Base-by-base conservation (phyloP, 176 grass and related monocot genomes). In the Bonia amplexicaulis region DNA sequence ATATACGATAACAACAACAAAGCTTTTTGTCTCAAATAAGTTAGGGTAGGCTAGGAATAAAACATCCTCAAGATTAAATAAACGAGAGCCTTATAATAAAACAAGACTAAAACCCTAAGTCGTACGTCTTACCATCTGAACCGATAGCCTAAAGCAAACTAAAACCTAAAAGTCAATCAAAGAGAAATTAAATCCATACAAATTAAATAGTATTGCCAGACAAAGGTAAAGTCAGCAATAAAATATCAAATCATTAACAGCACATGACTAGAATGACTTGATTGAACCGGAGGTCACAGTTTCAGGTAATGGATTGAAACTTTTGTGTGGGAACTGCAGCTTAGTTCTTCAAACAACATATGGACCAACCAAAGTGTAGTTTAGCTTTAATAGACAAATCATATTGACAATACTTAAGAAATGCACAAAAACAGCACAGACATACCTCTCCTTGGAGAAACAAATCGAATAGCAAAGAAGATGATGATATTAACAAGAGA, bases 401-500 rank as follows among this genome's bases (percentile, higher is more conserved):
- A 13, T 6, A 74, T 49, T 68, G 61, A 42, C 41, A 31, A 66
- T 33, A 73, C 23, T 73, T 79, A 47, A 20, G 41, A 23, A 81
- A 74, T 66, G 58, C 72, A 60, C 33, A 67, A 73, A 55, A 26
- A 63, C 59, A 66, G 47, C 37, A 58, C 3, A 40, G 77, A 10
- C 41, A 74, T 93, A 98, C 95, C 93, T 92, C 80, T 86, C 90
- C 74, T 89, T 85, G 93, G 85, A 92, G 84, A 44, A 89, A 71
- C 57, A 81, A 95, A 92, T 45, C 79, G 89, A 85, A 98, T 87
- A 70, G 82, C 75, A 62, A 95, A 87, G 80, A 93, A 93, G 44
- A 95, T 64, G 33, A 93, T 66, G 83, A 98, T 91, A 92, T 98
- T 92, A 73, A 89, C 71, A 3, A 98, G 89, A 84, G 83, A 95